Evolutionary conservation across 305 asterid genomes (phyloP), one percentile per base, ranked within the genome.

Genomic region (Salvia sclarea): DNA sequence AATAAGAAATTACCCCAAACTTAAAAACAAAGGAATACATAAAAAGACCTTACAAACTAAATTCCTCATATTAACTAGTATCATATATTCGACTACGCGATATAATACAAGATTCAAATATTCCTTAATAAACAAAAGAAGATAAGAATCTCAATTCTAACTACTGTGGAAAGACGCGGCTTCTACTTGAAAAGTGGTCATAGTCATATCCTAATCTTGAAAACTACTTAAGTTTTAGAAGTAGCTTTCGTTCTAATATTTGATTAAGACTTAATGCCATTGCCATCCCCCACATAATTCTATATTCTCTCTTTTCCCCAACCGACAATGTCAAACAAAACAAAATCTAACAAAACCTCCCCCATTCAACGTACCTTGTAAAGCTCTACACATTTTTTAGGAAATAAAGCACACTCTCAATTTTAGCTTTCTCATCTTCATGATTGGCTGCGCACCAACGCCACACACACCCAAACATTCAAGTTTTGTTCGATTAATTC

Each of bases 321-420:
- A 41, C 70, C 76, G 70, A 71, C 71, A 63, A 11, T 20, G 16
- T 25, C 50, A 21, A 64, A 69, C 47, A 18, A 4, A 54, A 54
- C 7, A 44, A 64, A 54, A 35, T 48, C 48, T 66, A 50, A n/a
- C 8, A 43, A 2, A 60, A 21, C 9, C 5, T 14, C 37, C 40
- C 68, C 44, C 68, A 71, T 71, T 54, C 76, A 72, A 24, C 16
- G 66, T 72, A 72, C 33, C 71, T 63, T 22, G 20, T 6, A 40
- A 61, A 40, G 9, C 14, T 38, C 16, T 10, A 57, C 0, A 12
- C 7, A 0, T 13, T 53, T 22, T 24, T 5, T 16, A 45, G 21
- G 8, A 41, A 41, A 10, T 54, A 30, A 30, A 30, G 6, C 1
- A 8, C 8, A 3, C 1, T 8, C 43, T 37, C 43, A 37, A 13